Percentiles rank a stretch among this genome's conserved stretches.
These are phyloP conservation scores for Beauveria sp. DNA, from an alignment of 2,329 filamentous ascomycete genomes.

Conservation along the genomic window DNA sequence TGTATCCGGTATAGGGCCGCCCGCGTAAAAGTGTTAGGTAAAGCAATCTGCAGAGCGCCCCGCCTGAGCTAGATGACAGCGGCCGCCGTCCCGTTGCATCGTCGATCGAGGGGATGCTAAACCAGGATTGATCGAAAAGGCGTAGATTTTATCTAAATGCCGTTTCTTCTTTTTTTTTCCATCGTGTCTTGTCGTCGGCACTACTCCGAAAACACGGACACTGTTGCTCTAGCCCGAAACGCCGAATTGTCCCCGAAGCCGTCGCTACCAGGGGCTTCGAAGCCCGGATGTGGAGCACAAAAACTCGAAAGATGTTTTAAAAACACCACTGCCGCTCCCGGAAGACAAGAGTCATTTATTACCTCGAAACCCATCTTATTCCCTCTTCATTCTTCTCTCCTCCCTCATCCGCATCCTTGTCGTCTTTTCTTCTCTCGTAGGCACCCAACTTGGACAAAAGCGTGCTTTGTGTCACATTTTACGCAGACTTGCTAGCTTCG, in stretches of 20 bases:
- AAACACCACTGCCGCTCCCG: conserved; percentile 1
- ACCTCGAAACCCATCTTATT: neutral
- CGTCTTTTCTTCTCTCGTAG: neutral
- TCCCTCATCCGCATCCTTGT: neutral
- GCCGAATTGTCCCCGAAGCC: conserved; percentile 9
- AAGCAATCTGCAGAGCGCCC: neutral
- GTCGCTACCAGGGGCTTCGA: conserved; percentile 8
- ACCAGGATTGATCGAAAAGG: neutral
- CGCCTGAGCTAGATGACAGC: neutral
- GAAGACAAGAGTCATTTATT: conserved; percentile 7
- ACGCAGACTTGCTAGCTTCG: conserved; percentile 6
- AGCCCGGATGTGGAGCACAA: conserved; percentile 10
- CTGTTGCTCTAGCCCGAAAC: neutral
- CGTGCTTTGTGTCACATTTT: neutral
- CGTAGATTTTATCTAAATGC: neutral
- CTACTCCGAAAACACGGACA: too few relatives aligned
- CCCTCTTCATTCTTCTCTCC: neutral
- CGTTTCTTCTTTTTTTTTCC: neutral
- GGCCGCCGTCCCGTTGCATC: neutral
- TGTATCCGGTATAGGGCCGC: neutral
- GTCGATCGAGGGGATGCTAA: neutral
- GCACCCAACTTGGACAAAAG: neutral
- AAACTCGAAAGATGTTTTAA: neutral
- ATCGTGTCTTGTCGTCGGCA: too few relatives aligned
- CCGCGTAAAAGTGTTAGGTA: neutral